These are phyloP conservation scores for Acanthamoeba triangularis DNA, from an alignment of 208 protist genomes.

Conservation along the genomic window DNA sequence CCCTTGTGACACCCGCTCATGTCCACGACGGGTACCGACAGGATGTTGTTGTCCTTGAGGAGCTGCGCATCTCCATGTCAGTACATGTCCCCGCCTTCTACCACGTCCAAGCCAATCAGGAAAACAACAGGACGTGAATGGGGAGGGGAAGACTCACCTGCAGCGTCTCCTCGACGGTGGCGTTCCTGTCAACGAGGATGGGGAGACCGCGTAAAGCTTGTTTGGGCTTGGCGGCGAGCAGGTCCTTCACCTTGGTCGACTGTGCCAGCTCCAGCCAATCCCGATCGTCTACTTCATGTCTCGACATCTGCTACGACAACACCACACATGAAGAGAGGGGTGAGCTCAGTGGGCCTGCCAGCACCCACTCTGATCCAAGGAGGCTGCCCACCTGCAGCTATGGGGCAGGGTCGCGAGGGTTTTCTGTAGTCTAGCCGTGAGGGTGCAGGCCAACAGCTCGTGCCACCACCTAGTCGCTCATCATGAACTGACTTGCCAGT, in stretches of 20 bases:
- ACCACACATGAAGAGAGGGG: no score
- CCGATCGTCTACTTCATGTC: not conserved
- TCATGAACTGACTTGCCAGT: no score
- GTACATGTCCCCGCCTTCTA: no score
- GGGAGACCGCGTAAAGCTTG: not conserved
- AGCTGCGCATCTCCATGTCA: not conserved
- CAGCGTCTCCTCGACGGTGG: not conserved
- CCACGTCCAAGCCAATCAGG: no score
- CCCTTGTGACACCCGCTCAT: not conserved
- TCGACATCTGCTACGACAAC: not conserved
- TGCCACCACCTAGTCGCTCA: no score
- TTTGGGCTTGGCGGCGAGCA: not conserved
- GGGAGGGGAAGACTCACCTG: not conserved
- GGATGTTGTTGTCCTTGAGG: not conserved
- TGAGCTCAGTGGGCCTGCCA: no score
- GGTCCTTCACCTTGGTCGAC: slow-evolving; percentile 2
- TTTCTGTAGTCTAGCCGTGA: no score
- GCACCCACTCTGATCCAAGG: no score
- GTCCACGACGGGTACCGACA: not conserved
- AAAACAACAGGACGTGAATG: no score
- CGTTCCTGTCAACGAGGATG: not conserved
- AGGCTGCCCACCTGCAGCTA: not conserved
- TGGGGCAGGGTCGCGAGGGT: not conserved
- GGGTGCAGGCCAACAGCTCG: no score
- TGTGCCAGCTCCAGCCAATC: slow-evolving; percentile 3